Percentiles rank a stretch among this genome's conserved stretches.
phyloP scores from a whole-genome alignment of 208 protist species.

The Leptomonas pyrrhocoris region DNA sequence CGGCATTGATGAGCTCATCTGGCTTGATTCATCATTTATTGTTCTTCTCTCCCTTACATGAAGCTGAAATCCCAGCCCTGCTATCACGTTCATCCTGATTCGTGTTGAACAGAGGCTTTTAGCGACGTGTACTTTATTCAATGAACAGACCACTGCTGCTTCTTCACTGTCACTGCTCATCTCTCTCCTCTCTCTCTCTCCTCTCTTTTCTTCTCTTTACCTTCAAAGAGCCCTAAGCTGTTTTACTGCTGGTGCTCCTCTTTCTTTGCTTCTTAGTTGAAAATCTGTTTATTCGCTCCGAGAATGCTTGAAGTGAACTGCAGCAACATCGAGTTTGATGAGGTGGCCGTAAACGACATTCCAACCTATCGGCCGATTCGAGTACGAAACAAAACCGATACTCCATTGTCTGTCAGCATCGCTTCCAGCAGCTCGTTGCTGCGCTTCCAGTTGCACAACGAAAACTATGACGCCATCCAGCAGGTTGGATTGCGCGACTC shows the following conservation, averaged over 20 bases:
- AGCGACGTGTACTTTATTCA: no score
- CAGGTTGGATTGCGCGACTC: constrained; percentile 17
- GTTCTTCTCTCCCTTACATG: no score
- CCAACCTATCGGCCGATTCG: constrained; percentile 55
- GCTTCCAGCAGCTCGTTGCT: constrained; percentile 40
- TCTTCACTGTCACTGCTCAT: neutral
- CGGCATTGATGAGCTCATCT: no score
- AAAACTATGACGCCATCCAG: constrained; percentile 50
- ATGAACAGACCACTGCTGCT: neutral
- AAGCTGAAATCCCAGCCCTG: no score
- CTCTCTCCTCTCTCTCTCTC: neutral
- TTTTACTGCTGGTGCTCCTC: no score
- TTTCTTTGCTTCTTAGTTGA: neutral
- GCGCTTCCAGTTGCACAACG: constrained; percentile 62
- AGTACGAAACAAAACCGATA: constrained; percentile 44
- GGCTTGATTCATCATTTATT: no score
- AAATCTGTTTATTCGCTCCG: constrained; percentile 8
- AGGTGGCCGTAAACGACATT: constrained; percentile 72
- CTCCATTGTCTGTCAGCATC: constrained; percentile 44
- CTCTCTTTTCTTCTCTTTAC: neutral
- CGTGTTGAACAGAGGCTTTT: no score
- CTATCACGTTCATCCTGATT: no score
- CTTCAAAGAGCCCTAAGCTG: no score
- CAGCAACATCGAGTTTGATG: constrained; percentile 51
- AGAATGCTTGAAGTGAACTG: constrained; percentile 55